phyloP scores from a whole-genome alignment of 805 yeast genomes.

The Candida namnaoensis region DNA sequence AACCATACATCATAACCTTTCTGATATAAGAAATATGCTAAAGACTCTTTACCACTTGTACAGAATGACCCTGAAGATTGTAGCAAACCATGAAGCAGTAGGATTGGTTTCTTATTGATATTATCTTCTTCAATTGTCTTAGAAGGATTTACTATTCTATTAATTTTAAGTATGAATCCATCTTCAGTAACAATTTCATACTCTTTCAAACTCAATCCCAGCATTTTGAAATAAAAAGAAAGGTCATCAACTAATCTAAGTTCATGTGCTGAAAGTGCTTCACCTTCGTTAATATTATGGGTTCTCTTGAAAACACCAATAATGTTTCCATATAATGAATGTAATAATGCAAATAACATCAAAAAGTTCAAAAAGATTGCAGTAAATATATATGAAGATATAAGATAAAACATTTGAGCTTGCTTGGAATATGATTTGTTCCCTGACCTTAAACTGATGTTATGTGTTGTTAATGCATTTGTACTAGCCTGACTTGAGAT shows the following conservation, averaged over 20 bases:
- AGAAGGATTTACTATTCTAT: constrained; percentile 49
- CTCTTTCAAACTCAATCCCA: constrained; percentile 47
- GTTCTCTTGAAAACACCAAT: neutral
- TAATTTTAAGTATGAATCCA: constrained; percentile 64
- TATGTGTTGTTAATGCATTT: too few relatives aligned
- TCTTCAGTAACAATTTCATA: constrained; percentile 65
- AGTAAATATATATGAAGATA: constrained; percentile 9
- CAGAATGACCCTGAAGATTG: constrained; percentile 84
- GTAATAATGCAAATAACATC: constrained; percentile 8
- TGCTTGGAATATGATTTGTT: too few relatives aligned
- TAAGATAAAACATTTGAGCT: neutral
- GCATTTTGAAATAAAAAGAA: constrained; percentile 55
- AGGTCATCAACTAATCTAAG: constrained; percentile 41
- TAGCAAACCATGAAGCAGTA: constrained; percentile 78
- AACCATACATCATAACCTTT: constrained; percentile 83
- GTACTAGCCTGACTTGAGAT: neutral
- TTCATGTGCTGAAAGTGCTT: constrained; percentile 22
- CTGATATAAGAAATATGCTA: constrained; percentile 48
- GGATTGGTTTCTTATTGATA: constrained; percentile 45
- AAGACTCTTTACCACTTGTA: constrained; percentile 72
- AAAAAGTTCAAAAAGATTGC: constrained; percentile 6
- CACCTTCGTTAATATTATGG: neutral
- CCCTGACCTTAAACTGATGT: too few relatives aligned
- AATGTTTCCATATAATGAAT: neutral
- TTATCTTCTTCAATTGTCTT: constrained; percentile 13